Percentiles rank a stretch among this genome's conserved stretches.
phyloP scores from a whole-genome alignment of 176 grass and related monocot genomes.

The Saccharum spontaneum region DNA sequence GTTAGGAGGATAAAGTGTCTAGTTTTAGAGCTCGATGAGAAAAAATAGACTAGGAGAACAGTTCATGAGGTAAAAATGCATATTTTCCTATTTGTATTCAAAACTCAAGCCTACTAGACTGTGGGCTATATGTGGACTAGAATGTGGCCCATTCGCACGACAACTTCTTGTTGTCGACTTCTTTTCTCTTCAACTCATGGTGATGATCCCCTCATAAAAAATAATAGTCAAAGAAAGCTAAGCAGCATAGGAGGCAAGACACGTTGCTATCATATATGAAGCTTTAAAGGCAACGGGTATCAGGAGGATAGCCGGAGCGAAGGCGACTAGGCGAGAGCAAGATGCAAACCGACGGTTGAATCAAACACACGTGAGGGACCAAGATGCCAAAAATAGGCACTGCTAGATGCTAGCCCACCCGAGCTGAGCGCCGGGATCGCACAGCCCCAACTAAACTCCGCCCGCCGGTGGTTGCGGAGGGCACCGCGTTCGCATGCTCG shows the following conservation, averaged over 20 bases:
- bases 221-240: no score
- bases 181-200: background rate
- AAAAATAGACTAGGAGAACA: background rate
- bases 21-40: background rate
- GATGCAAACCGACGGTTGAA: background rate
- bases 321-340: background rate
- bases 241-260: background rate
- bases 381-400: slow-evolving; percentile 2
- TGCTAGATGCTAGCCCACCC: background rate
- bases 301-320: background rate
- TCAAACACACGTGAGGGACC: background rate
- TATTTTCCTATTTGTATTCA: no score
- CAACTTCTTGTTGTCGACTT: background rate
- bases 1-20: background rate
- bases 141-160: background rate
- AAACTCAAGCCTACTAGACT: background rate
- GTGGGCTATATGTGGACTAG: background rate
- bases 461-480: background rate
- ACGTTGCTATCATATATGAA: background rate
- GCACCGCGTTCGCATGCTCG: slow-evolving; percentile 8
- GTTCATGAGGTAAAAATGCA: background rate
- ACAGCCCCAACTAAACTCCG: background rate
- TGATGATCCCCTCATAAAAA: no score
- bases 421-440: background rate
- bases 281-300: background rate